Evolutionary conservation across 805 yeast genomes (phyloP), one percentile per base, ranked within the genome.

Genomic region (Cyberlindnera mississippiensis): DNA sequence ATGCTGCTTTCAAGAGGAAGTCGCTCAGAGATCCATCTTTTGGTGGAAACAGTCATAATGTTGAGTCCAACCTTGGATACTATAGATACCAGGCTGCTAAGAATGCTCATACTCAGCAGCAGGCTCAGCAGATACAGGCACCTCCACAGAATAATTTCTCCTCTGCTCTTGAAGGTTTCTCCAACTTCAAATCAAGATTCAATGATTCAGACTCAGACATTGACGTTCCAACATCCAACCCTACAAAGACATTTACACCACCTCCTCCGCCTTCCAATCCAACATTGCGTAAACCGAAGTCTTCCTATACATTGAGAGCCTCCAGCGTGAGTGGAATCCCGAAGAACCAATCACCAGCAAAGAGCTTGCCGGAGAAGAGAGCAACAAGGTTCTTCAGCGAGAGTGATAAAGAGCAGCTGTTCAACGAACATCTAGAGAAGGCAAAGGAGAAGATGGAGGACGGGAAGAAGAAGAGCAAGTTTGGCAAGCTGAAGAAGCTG

Each of bases 141-240:
- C 18, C 39, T 14, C 33, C 41, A 16, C 31, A 43, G n/a, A 40
- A 34, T 20, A 30, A 35, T 26, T 22, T 33, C 29, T 17, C 31
- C n/a, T 38, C 33, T 18, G 30, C 28, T n/a, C 12, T 29, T 4
- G 43, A 38, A 16, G 62, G 60, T 1, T 74, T 69, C 20, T 36
- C 47, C 20, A 41, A 39, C 26, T 46, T 46, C 60, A 72, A 64
- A 42, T 80, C 87, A 1, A 68, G 86, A 51, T 73, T 80, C 47
- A 68, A 67, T 5, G 88, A 82, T 55, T 78, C 85, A 3, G 85
- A 80, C 52, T 80, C 82, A 12, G 86, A 80, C 34, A 58, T 57
- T 12, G 78, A 72, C 16, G 54, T 51, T 19, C 60, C 62, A 11
- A 19, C 45, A 11, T 41, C 31, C 5, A 34, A 27, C 14, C 29